A percentile compares a stretch with the other conserved stretches of the same genome.
Conservation (phyloP, 2,329 filamentous ascomycete species). For the Coccinonectria pachysandricola region DNA sequence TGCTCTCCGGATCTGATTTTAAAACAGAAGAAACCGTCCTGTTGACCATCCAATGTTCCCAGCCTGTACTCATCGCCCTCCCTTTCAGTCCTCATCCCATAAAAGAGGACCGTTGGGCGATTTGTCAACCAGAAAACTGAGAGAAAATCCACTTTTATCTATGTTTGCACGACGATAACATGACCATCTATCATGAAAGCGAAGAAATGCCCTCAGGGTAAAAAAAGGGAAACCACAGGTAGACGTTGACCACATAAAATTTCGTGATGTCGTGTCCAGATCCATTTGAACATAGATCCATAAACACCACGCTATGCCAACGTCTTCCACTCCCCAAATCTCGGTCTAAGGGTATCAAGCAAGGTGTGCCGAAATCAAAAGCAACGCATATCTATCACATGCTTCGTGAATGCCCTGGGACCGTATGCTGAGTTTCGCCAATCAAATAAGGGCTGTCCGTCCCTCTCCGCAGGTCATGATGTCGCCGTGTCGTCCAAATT, state of each 20-base stretch:
- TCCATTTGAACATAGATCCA: conserved; percentile 24
- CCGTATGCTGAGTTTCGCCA: conserved; percentile 26
- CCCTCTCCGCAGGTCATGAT: conserved; percentile 29
- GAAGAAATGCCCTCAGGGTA: conserved; percentile 27
- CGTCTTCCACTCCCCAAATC: conserved; percentile 29
- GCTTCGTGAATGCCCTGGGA: conserved; percentile 31
- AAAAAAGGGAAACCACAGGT: conserved; percentile 21
- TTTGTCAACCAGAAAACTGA: conserved; percentile 42
- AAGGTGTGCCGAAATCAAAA: conserved; percentile 33
- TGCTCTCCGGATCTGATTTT: conserved; percentile 23
- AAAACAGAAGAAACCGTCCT: conserved; percentile 27
- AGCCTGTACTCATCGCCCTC: conserved; percentile 25
- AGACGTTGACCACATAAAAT: conserved; percentile 29
- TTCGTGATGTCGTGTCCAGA: conserved; percentile 27
- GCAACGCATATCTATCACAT: conserved; percentile 36
- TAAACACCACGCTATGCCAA: conserved; percentile 28
- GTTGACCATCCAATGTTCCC: conserved; percentile 22
- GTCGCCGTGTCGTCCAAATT: conserved; percentile 30
- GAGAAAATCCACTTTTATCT: conserved; percentile 60
- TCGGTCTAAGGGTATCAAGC: conserved; percentile 37
- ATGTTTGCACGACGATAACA: conserved; percentile 39
- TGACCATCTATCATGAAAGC: conserved; percentile 34
- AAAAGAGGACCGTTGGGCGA: conserved; percentile 24
- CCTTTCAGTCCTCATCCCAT: conserved; percentile 20
- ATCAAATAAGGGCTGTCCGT: conserved; percentile 23